Evolutionary conservation across 768 basidiomycete genomes (phyloP), one percentile per base, ranked within the genome.

Genomic region (Boletus fagicola): DNA sequence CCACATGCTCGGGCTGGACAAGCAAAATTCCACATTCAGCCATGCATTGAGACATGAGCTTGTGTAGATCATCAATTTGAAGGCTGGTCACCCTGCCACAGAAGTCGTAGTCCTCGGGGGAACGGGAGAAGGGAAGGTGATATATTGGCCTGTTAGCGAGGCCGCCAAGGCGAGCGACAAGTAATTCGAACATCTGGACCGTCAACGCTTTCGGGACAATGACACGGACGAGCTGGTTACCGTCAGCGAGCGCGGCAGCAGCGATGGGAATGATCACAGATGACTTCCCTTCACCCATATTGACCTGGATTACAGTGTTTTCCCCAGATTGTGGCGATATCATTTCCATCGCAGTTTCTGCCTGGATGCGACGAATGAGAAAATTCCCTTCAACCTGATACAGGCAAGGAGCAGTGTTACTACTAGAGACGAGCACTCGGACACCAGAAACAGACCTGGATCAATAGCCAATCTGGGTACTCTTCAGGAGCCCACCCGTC

Each of bases 1-100:
- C 71, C 4, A 79, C 73, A 39, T 83, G 80, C 47, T 83, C 80
- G 0, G 81, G 81, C 49, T 83, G 81, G 15, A 68, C 62, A 4
- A 82, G 65, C 4, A 81, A 62, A 12, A 83, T 60, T 0, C 81
- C 81, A 28, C 69, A 61, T 40, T 63, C 64, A 0, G 53, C 52
- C 52, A 65, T 66, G 56, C 82, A 83, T 26, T 68, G 66, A 30
- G 71, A 59, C 53, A 74, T 71, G 18, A 83, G 53, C 20, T 45
- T 24, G 12, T 59, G 58, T 18, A 80, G 67, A 11, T 38, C 45
- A 3, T 53, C 20, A 10, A 72, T 55, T 49, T 66, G 56, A 46
- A 18, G 46, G 26, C 20, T 30, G 38, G 5, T 18, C 8, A 20
- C 9, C 12, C 0, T 2, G 16, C 3, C 18, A 39, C 12, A 0